A percentile compares a stretch with the other conserved stretches of the same genome.
Evolutionary conservation across 2,329 filamentous ascomycete genomes (phyloP).

Genomic region (Triangularia setosa): DNA sequence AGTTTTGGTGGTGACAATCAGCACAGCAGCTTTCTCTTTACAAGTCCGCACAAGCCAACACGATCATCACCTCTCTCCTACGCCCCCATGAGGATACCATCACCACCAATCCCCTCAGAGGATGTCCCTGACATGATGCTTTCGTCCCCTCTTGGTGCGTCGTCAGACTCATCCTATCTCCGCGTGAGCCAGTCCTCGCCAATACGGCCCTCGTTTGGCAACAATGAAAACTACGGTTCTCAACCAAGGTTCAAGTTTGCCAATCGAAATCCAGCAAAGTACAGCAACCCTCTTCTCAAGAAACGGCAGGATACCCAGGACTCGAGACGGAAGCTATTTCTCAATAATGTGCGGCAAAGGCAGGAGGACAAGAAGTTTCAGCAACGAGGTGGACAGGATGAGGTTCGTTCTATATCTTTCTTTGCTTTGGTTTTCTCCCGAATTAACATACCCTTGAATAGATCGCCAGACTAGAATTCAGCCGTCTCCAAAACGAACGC

Average conservation of each 20-base stretch:
- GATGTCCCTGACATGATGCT: background rate
- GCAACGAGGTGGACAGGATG: conserved; percentile 60
- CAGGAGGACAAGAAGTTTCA: conserved; percentile 58
- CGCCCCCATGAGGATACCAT: background rate
- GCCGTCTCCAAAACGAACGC: conserved; percentile 27
- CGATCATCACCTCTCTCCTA: background rate
- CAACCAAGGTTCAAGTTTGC: conserved; percentile 44
- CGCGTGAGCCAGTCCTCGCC: conserved; percentile 40
- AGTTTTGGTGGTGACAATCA: background rate
- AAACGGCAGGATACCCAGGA: conserved; percentile 61
- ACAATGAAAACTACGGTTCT: background rate
- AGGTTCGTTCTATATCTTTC: conserved; percentile 35
- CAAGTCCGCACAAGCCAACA: background rate
- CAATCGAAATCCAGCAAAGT: conserved; percentile 38
- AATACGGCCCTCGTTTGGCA: conserved; percentile 15
- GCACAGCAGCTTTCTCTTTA: background rate
- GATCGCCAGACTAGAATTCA: conserved; percentile 43
- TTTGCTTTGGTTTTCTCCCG: too few species aligned
- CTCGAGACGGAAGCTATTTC: conserved; percentile 62
- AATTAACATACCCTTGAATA: conserved; percentile 18
- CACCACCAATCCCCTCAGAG: background rate
- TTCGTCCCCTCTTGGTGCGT: background rate
- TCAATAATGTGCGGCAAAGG: conserved; percentile 61
- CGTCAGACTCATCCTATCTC: conserved; percentile 21
- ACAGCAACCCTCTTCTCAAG: conserved; percentile 56